Conservation (phyloP, 768 basidiomycete species). For the Suillus lakei region DNA sequence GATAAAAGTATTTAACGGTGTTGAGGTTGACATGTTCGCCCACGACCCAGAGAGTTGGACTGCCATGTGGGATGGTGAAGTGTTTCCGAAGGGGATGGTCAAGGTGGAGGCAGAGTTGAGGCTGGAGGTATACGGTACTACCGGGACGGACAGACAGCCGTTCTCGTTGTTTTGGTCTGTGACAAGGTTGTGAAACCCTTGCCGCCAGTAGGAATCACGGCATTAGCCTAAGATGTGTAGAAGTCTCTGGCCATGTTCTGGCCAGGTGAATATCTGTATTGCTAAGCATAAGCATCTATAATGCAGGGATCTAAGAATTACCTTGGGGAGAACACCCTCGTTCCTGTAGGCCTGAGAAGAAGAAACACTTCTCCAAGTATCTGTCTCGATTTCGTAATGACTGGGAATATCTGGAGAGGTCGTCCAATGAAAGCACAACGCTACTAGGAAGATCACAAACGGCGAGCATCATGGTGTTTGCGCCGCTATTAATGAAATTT, state of each 20-base stretch:
- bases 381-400: background rate
- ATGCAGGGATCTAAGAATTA: background rate
- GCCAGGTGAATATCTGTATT: background rate
- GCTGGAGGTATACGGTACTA: background rate
- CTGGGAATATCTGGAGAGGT: background rate
- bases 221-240: background rate
- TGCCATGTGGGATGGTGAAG: constrained; percentile 41
- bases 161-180: background rate
- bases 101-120: constrained; percentile 19
- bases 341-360: background rate
- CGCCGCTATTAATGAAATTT: background rate
- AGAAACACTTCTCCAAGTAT: background rate
- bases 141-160: background rate
- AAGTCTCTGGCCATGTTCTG: background rate
- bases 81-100: constrained; percentile 41
- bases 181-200: background rate
- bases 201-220: background rate
- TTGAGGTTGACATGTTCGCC: constrained; percentile 23
- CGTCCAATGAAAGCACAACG: background rate
- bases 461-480: background rate
- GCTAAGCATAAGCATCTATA: background rate
- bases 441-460: background rate
- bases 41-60: constrained; percentile 41
- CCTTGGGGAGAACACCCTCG: background rate
- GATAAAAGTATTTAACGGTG: background rate